phyloP scores from a whole-genome alignment of 768 basidiomycete species.

The Pleurotus giganteus region DNA sequence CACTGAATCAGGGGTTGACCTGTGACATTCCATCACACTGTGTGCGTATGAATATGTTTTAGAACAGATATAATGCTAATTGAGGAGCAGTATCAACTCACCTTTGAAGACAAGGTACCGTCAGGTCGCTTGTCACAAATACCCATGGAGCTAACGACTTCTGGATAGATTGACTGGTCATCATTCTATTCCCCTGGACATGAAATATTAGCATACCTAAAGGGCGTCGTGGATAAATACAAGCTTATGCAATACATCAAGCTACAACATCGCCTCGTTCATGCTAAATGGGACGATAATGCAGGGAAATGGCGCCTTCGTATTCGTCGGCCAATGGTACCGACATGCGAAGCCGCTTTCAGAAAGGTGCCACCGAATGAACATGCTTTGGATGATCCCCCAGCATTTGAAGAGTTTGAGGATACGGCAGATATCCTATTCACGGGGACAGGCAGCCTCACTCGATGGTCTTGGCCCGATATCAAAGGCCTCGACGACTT shows the following conservation, averaged over 20 bases:
- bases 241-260: slow-evolving; percentile 51
- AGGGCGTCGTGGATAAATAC: slow-evolving; percentile 55
- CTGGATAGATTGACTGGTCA: slow-evolving; percentile 52
- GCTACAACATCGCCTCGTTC: slow-evolving; percentile 51
- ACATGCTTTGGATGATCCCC: not conserved
- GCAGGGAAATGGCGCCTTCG: slow-evolving; percentile 56
- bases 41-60: slow-evolving; percentile 27
- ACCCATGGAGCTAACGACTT: not conserved
- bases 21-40: slow-evolving; percentile 62
- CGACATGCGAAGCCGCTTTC: slow-evolving; percentile 12
- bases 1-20: slow-evolving; percentile 41
- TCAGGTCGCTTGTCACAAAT: not conserved
- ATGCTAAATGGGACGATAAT: slow-evolving; percentile 48
- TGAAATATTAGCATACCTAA: slow-evolving; percentile 57
- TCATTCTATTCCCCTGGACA: slow-evolving; percentile 56
- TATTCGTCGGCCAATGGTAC: slow-evolving; percentile 32
- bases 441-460: slow-evolving; percentile 49
- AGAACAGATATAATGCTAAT: not conserved
- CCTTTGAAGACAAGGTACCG: slow-evolving; percentile 52
- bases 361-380: not conserved
- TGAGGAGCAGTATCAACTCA: slow-evolving; percentile 48
- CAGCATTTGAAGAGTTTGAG: slow-evolving; percentile 41
- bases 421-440: slow-evolving; percentile 59
- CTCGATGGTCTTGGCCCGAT: slow-evolving; percentile 67
- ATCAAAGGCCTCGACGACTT: slow-evolving; percentile 57